Conservation (phyloP, 164 flowering plant genomes). For the Chimonanthus praecox region DNA sequence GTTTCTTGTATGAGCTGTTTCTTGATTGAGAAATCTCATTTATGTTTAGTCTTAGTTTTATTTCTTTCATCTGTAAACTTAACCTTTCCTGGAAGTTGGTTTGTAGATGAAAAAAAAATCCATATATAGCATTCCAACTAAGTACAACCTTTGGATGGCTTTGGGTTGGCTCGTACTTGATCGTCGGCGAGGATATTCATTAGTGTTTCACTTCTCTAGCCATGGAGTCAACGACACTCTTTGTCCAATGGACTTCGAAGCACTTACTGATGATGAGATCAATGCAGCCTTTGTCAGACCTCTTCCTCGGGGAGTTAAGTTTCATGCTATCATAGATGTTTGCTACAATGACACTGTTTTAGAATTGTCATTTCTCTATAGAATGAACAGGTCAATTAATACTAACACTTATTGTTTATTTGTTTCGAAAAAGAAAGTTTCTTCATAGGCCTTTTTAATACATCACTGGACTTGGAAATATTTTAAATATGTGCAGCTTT, state of each 20-base stretch:
- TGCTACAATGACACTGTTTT: slow-evolving; percentile 85
- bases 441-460: neutral
- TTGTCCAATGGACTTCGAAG: slow-evolving; percentile 81
- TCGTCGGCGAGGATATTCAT: slow-evolving; percentile 76
- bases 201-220: slow-evolving; percentile 81
- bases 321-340: slow-evolving; percentile 85
- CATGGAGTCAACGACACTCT: slow-evolving; percentile 91
- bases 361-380: slow-evolving; percentile 73
- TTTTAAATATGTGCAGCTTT: neutral
- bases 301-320: slow-evolving; percentile 65
- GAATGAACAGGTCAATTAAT: slow-evolving; percentile 62
- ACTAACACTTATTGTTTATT: neutral
- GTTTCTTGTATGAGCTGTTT: too few relatives aligned
- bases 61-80: neutral
- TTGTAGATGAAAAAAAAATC: slow-evolving; percentile 85
- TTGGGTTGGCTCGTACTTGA: slow-evolving; percentile 76
- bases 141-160: slow-evolving; percentile 71
- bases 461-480: neutral
- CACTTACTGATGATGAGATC: slow-evolving; percentile 85
- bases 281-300: slow-evolving; percentile 70
- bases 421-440: neutral
- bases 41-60: too few relatives aligned
- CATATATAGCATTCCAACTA: slow-evolving; percentile 54
- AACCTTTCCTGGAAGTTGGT: slow-evolving; percentile 3
- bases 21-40: too few relatives aligned